A percentile compares a stretch with the other conserved stretches of the same genome.
Evolutionary conservation across 176 grass and related monocot species (phyloP).

Genomic region (Juncus inflexus): DNA sequence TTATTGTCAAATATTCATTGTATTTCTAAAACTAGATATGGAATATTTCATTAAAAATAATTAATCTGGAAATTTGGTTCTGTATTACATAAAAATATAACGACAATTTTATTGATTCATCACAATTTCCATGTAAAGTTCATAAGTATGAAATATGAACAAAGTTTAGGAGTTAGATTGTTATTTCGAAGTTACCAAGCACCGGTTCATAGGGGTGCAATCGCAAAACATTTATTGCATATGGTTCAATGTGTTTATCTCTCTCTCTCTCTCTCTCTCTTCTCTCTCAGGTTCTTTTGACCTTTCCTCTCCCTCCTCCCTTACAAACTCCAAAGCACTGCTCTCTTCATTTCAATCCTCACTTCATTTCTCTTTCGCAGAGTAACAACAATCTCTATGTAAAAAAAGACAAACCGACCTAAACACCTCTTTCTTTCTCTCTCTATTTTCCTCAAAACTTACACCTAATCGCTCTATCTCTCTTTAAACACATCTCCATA

Average conservation of each 20-base stretch:
- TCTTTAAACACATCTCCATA: background rate
- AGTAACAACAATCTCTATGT: constrained; percentile 8
- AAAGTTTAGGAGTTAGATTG: background rate
- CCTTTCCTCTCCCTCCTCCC: constrained; percentile 24
- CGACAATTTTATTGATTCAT: no score
- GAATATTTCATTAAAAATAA: no score
- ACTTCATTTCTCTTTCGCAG: constrained; percentile 6
- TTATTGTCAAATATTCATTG: no score
- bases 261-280: constrained; percentile 8
- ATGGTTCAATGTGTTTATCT: constrained; percentile 22
- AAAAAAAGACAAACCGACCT: constrained; percentile 27
- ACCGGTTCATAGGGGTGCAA: constrained; percentile 2
- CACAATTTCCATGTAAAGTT: no score
- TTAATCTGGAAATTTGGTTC: no score
- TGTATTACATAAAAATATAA: no score
- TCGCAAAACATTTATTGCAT: constrained; percentile 14
- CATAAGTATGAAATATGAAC: no score
- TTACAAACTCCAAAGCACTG: constrained; percentile 43
- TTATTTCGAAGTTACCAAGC: background rate
- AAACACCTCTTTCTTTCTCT: constrained; percentile 1
- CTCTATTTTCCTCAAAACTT: constrained; percentile 18
- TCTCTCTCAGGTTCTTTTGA: constrained; percentile 25
- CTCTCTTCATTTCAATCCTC: constrained; percentile 10
- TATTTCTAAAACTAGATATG: no score
- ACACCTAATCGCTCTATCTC: background rate